Conservation (phyloP, 306 rosid species). For the Notholithocarpus densiflorus region DNA sequence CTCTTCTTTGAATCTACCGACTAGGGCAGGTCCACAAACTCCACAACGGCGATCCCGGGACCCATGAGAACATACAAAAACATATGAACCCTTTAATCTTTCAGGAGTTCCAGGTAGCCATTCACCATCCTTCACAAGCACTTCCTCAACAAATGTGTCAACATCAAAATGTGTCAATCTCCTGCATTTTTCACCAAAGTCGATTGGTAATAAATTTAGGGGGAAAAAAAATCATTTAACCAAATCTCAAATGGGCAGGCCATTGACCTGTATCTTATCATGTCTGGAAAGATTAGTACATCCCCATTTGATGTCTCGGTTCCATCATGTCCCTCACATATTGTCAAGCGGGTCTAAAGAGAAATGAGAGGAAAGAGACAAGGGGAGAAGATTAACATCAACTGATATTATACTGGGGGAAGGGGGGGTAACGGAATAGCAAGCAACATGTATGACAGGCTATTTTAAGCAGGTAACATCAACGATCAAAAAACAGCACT, state of each 20-base stretch:
- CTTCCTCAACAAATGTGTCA: conserved; percentile 95
- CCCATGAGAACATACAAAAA: conserved; percentile 89
- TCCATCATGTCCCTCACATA: conserved; percentile 93
- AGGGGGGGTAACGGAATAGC: background rate
- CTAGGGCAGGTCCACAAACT: conserved; percentile 84
- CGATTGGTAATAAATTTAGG: background rate
- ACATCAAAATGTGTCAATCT: conserved; percentile 94
- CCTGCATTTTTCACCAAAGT: conserved; percentile 45
- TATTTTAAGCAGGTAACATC: background rate
- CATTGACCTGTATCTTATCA: conserved; percentile 88
- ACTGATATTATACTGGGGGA: background rate
- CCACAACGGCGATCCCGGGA: conserved; percentile 96
- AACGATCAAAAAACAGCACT: background rate
- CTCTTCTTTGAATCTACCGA: conserved; percentile 76
- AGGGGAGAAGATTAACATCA: background rate
- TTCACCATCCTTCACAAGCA: conserved; percentile 87
- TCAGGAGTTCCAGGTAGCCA: conserved; percentile 96
- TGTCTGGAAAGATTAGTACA: conserved; percentile 91
- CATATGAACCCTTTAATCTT: conserved; percentile 58
- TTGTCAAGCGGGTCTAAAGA: conserved; percentile 74
- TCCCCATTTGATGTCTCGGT: conserved; percentile 96
- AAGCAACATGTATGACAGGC: conserved; percentile 4
- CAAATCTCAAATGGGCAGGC: conserved; percentile 1
- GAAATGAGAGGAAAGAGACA: conserved; percentile 14
- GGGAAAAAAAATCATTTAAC: background rate